Conservation (phyloP, 2,329 filamentous ascomycete species). For the Mycosphaerella sp. region DNA sequence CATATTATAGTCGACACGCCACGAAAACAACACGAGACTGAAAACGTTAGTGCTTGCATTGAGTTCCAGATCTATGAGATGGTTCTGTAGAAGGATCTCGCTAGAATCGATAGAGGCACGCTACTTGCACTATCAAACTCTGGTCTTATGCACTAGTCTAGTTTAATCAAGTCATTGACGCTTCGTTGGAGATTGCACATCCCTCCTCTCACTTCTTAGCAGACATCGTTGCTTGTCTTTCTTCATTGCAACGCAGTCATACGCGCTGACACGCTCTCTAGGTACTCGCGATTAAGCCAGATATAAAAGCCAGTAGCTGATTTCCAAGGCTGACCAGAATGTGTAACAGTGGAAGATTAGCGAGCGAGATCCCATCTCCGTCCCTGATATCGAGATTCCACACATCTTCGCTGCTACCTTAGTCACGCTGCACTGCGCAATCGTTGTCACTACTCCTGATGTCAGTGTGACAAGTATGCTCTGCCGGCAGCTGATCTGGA, state of each 20-base stretch:
- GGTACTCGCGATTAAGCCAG: neutral
- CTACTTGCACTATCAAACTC: conserved; percentile 11
- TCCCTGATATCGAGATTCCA: neutral
- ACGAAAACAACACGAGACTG: conserved; percentile 7
- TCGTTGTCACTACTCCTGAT: neutral
- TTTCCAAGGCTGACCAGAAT: neutral
- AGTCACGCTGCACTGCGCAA: too few relatives aligned
- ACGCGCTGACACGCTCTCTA: neutral
- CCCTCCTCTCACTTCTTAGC: neutral
- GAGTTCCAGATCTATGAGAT: conserved; percentile 8
- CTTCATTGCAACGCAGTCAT: neutral
- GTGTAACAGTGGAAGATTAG: neutral
- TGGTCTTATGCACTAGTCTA: conserved; percentile 22
- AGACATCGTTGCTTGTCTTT: neutral
- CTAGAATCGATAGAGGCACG: neutral
- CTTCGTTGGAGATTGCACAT: conserved; percentile 1
- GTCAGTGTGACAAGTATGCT: conserved; percentile 4
- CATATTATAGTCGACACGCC: conserved; percentile 3
- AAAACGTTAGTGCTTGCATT: conserved; percentile 10
- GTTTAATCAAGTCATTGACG: conserved; percentile 19
- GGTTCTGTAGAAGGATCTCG: conserved; percentile 9
- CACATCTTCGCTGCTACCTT: neutral
- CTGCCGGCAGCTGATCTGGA: neutral
- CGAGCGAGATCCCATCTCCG: conserved; percentile 1
- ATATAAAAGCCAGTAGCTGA: neutral